Evolutionary conservation across 805 yeast genomes (phyloP).

Genomic region (Zygosaccharomyces siamensis): DNA sequence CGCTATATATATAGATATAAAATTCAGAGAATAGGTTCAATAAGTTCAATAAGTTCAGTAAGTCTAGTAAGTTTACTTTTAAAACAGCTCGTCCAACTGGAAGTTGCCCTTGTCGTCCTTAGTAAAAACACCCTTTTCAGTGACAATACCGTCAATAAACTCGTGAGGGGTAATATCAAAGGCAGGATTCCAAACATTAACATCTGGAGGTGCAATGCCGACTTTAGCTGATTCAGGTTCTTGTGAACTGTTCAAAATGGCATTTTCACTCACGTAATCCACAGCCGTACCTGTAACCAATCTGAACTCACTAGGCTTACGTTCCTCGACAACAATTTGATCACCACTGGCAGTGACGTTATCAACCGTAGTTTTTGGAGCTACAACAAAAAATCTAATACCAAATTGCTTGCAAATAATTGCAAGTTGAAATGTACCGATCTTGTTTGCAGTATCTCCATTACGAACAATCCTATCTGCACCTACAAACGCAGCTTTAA

Average conservation of each 20-base stretch:
- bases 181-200: constrained; percentile 92
- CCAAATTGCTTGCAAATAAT: constrained; percentile 59
- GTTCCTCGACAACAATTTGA: constrained; percentile 77
- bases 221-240: constrained; percentile 46
- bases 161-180: constrained; percentile 88
- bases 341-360: constrained; percentile 59
- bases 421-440: constrained; percentile 89
- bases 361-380: constrained; percentile 91
- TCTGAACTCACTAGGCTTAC: constrained; percentile 77
- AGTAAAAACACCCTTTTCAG: constrained; percentile 61
- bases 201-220: constrained; percentile 79
- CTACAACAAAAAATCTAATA: constrained; percentile 87
- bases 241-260: constrained; percentile 24
- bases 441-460: constrained; percentile 96
- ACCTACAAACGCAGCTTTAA: constrained; percentile 85
- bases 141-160: constrained; percentile 81
- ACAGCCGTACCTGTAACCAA: constrained; percentile 65
- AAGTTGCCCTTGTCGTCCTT: constrained; percentile 51
- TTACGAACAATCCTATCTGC: constrained; percentile 91
- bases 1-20: background rate
- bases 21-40: too few species aligned
- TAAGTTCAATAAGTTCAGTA: too few species aligned
- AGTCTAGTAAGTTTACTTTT: background rate
- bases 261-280: constrained; percentile 24
- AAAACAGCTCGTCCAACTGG: constrained; percentile 34